Percentiles rank a stretch among this genome's conserved stretches.
Evolutionary conservation across 2,329 filamentous ascomycete genomes (phyloP).

Genomic region (Cryphonectria japonica): DNA sequence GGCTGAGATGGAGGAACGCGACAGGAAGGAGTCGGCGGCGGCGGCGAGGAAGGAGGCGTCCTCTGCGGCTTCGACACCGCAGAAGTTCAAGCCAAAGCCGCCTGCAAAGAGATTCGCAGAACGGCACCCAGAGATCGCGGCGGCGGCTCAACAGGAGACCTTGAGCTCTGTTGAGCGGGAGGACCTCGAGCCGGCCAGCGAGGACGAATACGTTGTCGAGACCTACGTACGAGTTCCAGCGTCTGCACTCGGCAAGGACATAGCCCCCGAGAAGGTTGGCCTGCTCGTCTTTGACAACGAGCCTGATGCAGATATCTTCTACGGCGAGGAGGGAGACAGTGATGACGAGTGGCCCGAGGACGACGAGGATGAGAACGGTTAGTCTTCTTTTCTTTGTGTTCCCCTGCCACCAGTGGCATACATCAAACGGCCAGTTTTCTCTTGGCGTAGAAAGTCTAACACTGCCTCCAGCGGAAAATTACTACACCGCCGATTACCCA

Average conservation of each 20-base stretch:
- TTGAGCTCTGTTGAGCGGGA: slow-evolving; percentile 23
- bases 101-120: slow-evolving; percentile 59
- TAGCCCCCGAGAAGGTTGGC: slow-evolving; percentile 56
- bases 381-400: slow-evolving; percentile 27
- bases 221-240: slow-evolving; percentile 66
- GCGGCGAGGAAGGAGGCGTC: slow-evolving; percentile 31
- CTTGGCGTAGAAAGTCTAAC: slow-evolving; percentile 16
- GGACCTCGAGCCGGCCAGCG: slow-evolving; percentile 42
- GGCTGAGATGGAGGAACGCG: slow-evolving; percentile 48
- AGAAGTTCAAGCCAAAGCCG: slow-evolving; percentile 60
- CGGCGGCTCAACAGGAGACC: slow-evolving; percentile 29
- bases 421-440: background rate
- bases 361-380: slow-evolving; percentile 70
- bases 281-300: slow-evolving; percentile 61
- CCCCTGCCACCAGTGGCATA: too few relatives aligned
- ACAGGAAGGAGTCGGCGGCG: slow-evolving; percentile 15
- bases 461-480: slow-evolving; percentile 68
- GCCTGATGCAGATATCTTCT: slow-evolving; percentile 64
- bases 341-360: slow-evolving; percentile 61
- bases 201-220: slow-evolving; percentile 65
- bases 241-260: slow-evolving; percentile 50
- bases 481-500: slow-evolving; percentile 79
- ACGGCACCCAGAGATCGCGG: slow-evolving; percentile 52
- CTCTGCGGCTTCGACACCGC: slow-evolving; percentile 32
- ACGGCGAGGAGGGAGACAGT: slow-evolving; percentile 63